These are phyloP conservation scores for Coprinopsis cinerea DNA, from an alignment of 768 basidiomycete genomes.

Conservation along the genomic window DNA sequence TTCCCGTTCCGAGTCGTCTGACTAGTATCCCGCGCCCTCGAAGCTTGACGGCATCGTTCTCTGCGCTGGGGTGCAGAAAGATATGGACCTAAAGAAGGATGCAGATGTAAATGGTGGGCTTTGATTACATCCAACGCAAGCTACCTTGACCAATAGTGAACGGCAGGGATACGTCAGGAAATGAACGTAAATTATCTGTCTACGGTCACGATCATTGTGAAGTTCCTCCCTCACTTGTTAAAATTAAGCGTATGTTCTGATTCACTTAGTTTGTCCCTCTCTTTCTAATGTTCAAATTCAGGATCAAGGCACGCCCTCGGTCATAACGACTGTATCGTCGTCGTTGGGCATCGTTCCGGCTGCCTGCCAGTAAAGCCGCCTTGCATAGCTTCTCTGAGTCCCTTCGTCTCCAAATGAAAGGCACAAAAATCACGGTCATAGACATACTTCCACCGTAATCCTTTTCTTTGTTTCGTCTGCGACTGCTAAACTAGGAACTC, in stretches of 20 bases:
- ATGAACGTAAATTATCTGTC: constrained; percentile 51
- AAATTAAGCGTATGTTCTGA: constrained; percentile 39
- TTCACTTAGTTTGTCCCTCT: neutral
- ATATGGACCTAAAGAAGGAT: constrained; percentile 38
- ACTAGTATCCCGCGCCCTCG: neutral
- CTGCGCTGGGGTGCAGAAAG: constrained; percentile 48
- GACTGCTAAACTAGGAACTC: neutral
- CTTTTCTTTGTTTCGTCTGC: neutral
- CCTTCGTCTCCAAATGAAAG: constrained; percentile 35
- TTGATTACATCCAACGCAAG: neutral
- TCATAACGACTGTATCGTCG: constrained; percentile 44
- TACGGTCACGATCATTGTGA: constrained; percentile 40
- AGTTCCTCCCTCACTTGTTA: constrained; percentile 49
- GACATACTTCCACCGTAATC: constrained; percentile 50
- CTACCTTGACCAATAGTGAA: neutral
- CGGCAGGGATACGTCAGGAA: constrained; percentile 38
- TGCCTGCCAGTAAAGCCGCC: constrained; percentile 46
- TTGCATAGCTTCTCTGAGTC: constrained; percentile 42
- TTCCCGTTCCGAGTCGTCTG: neutral
- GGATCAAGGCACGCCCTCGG: constrained; percentile 36
- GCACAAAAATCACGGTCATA: constrained; percentile 43
- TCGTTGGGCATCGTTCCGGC: constrained; percentile 38
- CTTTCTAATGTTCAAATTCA: constrained; percentile 14
- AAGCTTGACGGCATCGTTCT: constrained; percentile 55
- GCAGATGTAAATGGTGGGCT: constrained; percentile 27